Base-by-base conservation (phyloP, 1,284 basidiomycete species). In the Heterobasidion irregulare region DNA sequence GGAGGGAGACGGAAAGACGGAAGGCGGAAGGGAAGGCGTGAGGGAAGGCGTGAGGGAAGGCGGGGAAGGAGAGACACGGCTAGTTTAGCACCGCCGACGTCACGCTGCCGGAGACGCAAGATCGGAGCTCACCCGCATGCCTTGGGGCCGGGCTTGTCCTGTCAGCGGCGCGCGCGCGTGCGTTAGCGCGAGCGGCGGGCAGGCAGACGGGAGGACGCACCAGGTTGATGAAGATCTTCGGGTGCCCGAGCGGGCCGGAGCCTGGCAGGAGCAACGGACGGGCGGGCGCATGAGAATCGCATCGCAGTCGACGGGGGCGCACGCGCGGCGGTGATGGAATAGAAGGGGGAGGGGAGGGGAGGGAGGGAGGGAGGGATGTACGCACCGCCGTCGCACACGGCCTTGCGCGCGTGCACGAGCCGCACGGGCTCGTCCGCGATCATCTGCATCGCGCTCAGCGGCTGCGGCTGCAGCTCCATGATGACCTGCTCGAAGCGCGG, bases 141-240 rank as follows among this genome's bases (percentile, higher is more conserved):
- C 66, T 81, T 80, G 67, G 85, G 76, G 53, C 87, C 84, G 56
- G 85, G 80, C 67, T 89, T 80, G 74, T 92, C 89, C 83, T 91
- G 61, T 18, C 16, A 19, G 2, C 19, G 35, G 47, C 2, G 50
- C 32, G 36, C 9, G 35, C 34, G 53, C 33, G 54, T 54, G 38
- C 10, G 38, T 41, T 41, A 41, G 38, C 12, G n/a, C 49, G n/a
- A 62, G 45, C 32, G 45, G 52, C 26, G 26, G 26, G 26, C 26
- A 26, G 26, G 26, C 16, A 16, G 18, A 47, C 45, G 32, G 19
- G 43, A 50, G n/a, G 36, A 67, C 84, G 56, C 63, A 91, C 94
- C 68, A 98, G 71, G 77, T 98, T 98, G 72, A 98, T 96, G 68
- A 83, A 98, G 62, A 98, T 86, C 77, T 93, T 94, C 13, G 96